Evolutionary conservation across 2,329 filamentous ascomycete genomes (phyloP), one percentile per base, ranked within the genome.

Genomic region (Microdochium trichocladiopsis): DNA sequence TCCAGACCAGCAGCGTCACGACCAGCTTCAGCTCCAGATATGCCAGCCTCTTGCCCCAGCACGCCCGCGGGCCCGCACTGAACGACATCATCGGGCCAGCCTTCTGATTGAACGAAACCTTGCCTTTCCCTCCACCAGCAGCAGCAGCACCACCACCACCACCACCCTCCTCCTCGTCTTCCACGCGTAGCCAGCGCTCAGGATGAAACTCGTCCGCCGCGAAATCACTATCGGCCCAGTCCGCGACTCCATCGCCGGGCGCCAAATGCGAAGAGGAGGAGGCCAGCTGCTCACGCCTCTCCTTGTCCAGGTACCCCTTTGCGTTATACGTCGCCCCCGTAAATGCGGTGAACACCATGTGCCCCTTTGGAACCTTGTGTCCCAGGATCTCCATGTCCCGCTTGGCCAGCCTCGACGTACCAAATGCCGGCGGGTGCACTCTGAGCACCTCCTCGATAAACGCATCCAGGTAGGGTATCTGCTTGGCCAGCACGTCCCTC

Each of bases 281-380:
- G 18, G 53, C 28, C 6, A 47, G 12, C 8, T 47, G 41, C 14
- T 64, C 62, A 1, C 60, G 58, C 18, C 68, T 56, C 1, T 45
- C 48, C 21, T 55, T 53, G 37, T 53, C 25, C 22, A 25, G 4
- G 2, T 66, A 50, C 3, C 61, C 52, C 4, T 58, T 55, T 18
- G 50, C 52, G 21, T 53, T 25, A 48, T 62, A 59, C 25, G 59
- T 47, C 2, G 58, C 55, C 2, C 60, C 58, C 23, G 50, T 52
- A 9, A 47, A 50, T 24, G 66, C 28, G 16, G 68, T 47, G 25
- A 66, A 56, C 2, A 72, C 56, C 31, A 63, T 57, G 1, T 68
- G 70, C 2, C 68, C 69, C 33, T 67, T 68, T 1, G 69, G 69
- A 14, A 73, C 65, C 28, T 31, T 55, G 25, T 65, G 56, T 3